These are phyloP conservation scores for Pichia sp. DNA, from an alignment of 1,139 yeast genomes.

Conservation along the genomic window DNA sequence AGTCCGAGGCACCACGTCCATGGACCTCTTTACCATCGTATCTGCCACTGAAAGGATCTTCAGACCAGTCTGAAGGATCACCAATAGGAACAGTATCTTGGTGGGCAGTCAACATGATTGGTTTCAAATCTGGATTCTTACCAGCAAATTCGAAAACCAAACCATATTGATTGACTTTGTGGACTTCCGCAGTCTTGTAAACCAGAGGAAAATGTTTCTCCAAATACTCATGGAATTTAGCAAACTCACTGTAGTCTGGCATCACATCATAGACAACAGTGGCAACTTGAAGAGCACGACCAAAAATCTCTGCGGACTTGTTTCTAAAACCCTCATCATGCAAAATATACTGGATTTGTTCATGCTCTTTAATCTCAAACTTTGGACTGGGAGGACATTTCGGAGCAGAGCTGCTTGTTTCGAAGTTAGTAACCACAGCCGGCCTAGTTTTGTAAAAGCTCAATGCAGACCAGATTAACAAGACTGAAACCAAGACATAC, in stretches of 20 bases:
- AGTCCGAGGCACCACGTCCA: conserved; percentile 66
- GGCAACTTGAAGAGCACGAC: conserved; percentile 59
- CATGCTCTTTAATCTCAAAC: conserved; percentile 13
- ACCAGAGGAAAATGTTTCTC: conserved; percentile 42
- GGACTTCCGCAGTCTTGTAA: conserved; percentile 35
- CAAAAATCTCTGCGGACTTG: conserved; percentile 40
- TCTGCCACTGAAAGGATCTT: conserved; percentile 65
- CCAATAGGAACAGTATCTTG: conserved; percentile 77
- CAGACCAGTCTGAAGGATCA: conserved; percentile 54
- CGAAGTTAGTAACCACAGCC: background rate
- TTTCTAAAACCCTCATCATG: conserved; percentile 39
- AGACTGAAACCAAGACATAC: background rate
- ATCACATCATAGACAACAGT: conserved; percentile 44
- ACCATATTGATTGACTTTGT: conserved; percentile 43
- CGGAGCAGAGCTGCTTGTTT: background rate
- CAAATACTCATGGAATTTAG: conserved; percentile 41
- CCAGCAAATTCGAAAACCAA: conserved; percentile 38
- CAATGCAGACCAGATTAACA: background rate
- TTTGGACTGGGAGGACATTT: background rate
- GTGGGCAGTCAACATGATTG: conserved; percentile 68
- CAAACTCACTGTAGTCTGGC: conserved; percentile 37
- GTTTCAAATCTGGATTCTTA: conserved; percentile 46
- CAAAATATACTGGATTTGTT: conserved; percentile 26
- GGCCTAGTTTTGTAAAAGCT: background rate
- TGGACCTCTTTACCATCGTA: conserved; percentile 41